Evolutionary conservation across 1,284 basidiomycete species (phyloP), one percentile per base, ranked within the genome.

Genomic region (Papiliotrema nemorosa): DNA sequence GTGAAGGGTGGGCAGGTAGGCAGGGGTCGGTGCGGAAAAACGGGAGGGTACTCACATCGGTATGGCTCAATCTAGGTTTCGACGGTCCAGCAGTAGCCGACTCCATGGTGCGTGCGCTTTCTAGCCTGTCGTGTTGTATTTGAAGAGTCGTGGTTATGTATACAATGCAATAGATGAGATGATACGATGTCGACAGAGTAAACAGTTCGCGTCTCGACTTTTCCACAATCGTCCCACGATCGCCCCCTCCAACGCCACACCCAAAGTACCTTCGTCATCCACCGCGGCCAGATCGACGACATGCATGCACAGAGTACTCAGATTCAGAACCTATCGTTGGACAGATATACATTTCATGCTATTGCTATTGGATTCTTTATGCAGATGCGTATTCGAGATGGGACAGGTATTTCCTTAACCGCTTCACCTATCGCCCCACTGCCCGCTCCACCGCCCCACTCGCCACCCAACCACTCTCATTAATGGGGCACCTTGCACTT

Each of bases 401-500:
- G n/a, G n/a, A n/a, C n/a, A n/a, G n/a, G n/a, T n/a, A n/a, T n/a
- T n/a, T n/a, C n/a, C n/a, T n/a, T n/a, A n/a, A 7, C 18, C 36
- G 10, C 36, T 18, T 38, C 9, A 38, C 7, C 36, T 18, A 12
- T 9, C 36, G 9, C 36, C n/a, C n/a, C n/a, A n/a, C n/a, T n/a
- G n/a, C n/a, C n/a, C n/a, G n/a, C n/a, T n/a, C 13, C 20, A 9
- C 36, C 10, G 12, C 18, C 13, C 20, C 36, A 10, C 13, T 7
- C 36, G 7, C 36, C 20, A 21, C 36, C 36, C 7, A 12, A 13
- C 36, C 9, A 10, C 36, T 38, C 36, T 20, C 25, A n/a, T 14
- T 21, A 53, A 34, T 49, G 29, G 20, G 69, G 66, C n/a, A 62
- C 56, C 6, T 66, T 63, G 40, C 72, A 74, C n/a, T 64, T 67